Percentiles rank a stretch among this genome's conserved stretches.
These are phyloP conservation scores for Alloteropsis angusta DNA, from an alignment of 202 grass and related monocot species.

Conservation along the genomic window DNA sequence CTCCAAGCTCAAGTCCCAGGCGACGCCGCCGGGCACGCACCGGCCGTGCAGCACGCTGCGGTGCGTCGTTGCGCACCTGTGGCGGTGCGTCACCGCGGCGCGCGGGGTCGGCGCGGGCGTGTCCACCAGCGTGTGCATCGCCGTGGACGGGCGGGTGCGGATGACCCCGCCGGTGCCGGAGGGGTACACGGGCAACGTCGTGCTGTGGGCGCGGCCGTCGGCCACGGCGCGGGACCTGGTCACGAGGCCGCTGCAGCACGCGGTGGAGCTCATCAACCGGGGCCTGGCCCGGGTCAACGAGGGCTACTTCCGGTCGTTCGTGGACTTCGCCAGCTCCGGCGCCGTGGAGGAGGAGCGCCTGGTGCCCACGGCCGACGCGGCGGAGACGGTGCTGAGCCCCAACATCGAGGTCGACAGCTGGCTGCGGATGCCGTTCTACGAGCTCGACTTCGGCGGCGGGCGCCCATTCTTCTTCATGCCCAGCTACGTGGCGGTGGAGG, in stretches of 20 bases:
- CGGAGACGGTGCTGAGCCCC: not conserved
- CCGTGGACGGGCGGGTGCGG: not conserved
- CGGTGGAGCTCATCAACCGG: not conserved
- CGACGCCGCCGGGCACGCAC: not conserved
- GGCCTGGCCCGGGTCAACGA: not conserved
- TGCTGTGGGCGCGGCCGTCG: not conserved
- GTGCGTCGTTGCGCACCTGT: conserved; percentile 5
- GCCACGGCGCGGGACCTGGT: not conserved
- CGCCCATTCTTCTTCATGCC: not conserved
- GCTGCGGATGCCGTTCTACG: conserved; percentile 1
- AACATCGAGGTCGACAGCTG: not conserved
- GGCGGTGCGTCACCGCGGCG: not conserved
- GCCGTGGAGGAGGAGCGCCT: not conserved
- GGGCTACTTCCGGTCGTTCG: not conserved
- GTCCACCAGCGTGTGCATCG: not conserved
- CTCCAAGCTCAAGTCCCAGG: not conserved
- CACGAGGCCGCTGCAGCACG: not conserved
- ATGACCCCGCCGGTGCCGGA: not conserved
- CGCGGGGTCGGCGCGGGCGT: not conserved
- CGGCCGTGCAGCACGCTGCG: not conserved
- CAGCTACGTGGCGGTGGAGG: not conserved
- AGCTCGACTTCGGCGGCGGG: not conserved
- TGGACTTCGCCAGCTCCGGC: not conserved
- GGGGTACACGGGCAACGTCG: not conserved
- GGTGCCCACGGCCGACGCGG: not conserved